Base-by-base conservation (phyloP, 768 basidiomycete species). In the Exidia glandulosa region DNA sequence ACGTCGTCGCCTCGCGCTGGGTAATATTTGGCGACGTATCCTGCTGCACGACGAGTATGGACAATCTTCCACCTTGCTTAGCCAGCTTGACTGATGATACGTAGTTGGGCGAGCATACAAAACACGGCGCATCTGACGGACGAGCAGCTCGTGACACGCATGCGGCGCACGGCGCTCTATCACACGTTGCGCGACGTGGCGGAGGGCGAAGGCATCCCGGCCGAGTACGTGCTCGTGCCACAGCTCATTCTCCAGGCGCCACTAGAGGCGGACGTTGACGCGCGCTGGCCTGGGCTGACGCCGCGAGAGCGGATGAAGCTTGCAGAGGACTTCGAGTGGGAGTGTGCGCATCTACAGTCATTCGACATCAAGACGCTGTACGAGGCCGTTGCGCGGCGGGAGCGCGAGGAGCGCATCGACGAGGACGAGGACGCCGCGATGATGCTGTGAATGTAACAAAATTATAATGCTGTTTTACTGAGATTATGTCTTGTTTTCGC, bases 41-140 rank as follows among this genome's bases (percentile, higher is more conserved):
- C 95, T 89, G 68, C 78, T 88, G 57, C 86, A 90, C 57, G 93
- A 97, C 69, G 83, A 96, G 94, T 95, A 71, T 62, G 86, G 77
- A 56, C 41, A 19, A 19, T 9, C 36, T 37, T 37, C 19, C 10
- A 9, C 19, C 19, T 37, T 31, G 16, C 14, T 31, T 29, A 25
- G 5, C 9, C 14, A 6, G 9, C 47, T 48, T 9, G 47, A n/a
- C 25, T 48, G 25, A 7, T 48, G 47, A 37, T 59, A 25, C 57
- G 47, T 61, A 94, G 92, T 69, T 97, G 94, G 93, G 73, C 83
- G 57, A 69, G 73, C 9, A 85, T 97, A 50, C 80, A 84, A 23
- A 81, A 83, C 67, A 94, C 92, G 0, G 75, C 79, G 3, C 85
- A 86, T 60, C 74, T 91, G 29, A 85, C 86, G 2, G 94, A 97